These are phyloP conservation scores for Cenococcum geophilum DNA, from an alignment of 495 filamentous ascomycete species.

Conservation along the genomic window DNA sequence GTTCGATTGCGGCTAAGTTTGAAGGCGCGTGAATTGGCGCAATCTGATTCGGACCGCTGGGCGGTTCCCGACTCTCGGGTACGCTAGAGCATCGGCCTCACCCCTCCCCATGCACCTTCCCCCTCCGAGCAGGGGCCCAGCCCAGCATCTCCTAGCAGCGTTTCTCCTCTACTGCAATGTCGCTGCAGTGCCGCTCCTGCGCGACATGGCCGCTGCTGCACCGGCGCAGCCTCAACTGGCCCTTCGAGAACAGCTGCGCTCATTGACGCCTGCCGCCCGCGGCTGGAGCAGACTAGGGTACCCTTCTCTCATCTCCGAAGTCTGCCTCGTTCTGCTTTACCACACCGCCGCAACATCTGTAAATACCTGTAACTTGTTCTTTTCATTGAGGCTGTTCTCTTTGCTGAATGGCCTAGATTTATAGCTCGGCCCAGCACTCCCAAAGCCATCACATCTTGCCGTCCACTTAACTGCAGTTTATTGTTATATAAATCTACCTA, in stretches of 20 bases:
- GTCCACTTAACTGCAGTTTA: slow-evolving; percentile 50
- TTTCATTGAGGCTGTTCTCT: slow-evolving; percentile 7
- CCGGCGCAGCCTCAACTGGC: slow-evolving; percentile 2
- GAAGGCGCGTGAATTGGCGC: slow-evolving; percentile 4
- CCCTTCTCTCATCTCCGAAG: slow-evolving; percentile 10
- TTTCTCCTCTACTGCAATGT: neutral
- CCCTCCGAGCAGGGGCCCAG: neutral
- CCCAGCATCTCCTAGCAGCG: neutral
- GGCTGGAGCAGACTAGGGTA: slow-evolving; percentile 4
- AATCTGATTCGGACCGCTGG: neutral
- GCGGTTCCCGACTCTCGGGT: slow-evolving; percentile 10
- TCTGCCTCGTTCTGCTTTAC: slow-evolving; percentile 14
- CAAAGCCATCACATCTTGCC: slow-evolving; percentile 78
- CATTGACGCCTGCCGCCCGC: slow-evolving; percentile 6
- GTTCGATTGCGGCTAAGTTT: slow-evolving; percentile 12
- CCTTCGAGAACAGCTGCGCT: slow-evolving; percentile 13
- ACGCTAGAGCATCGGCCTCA: slow-evolving; percentile 1
- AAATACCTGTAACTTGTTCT: slow-evolving; percentile 7
- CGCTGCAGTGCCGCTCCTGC: slow-evolving; percentile 3
- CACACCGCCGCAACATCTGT: slow-evolving; percentile 8
- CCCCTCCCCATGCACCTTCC: neutral
- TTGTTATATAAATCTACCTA: neutral
- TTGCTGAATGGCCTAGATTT: slow-evolving; percentile 1
- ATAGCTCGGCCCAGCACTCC: slow-evolving; percentile 26
- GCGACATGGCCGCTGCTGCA: slow-evolving; percentile 1